Evolutionary conservation across 75 land plant genomes (phyloP).

Genomic region (Cupressus sempervirens): DNA sequence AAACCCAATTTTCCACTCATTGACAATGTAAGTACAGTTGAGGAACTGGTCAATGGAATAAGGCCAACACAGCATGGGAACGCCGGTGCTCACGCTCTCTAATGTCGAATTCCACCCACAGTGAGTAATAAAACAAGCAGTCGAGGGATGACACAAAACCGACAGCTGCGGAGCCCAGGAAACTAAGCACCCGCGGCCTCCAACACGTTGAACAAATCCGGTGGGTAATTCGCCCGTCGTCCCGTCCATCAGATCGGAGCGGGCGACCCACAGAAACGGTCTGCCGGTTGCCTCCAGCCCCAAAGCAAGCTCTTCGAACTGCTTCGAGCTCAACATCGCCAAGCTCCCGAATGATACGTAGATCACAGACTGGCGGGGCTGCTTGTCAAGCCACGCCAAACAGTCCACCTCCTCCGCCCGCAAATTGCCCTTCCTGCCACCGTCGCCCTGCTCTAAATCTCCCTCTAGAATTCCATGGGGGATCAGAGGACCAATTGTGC

Average conservation of each 20-base stretch:
- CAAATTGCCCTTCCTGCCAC: not conserved
- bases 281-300: constrained; percentile 17
- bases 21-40: constrained; percentile 14
- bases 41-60: constrained; percentile 14
- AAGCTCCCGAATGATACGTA: constrained; percentile 43
- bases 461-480: not conserved
- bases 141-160: constrained; percentile 43
- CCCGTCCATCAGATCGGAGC: constrained; percentile 14
- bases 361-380: constrained; percentile 18
- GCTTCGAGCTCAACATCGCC: not conserved
- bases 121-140: constrained; percentile 43
- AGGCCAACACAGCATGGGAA: constrained; percentile 46
- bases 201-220: constrained; percentile 25
- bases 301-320: constrained; percentile 24
- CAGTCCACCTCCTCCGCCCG: constrained; percentile 11
- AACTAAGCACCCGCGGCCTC: constrained; percentile 37
- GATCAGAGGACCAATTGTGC: not conserved
- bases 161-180: constrained; percentile 57
- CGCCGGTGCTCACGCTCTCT: constrained; percentile 30
- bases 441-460: not conserved
- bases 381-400: constrained; percentile 32
- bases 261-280: constrained; percentile 30
- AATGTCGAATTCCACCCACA: constrained; percentile 54
- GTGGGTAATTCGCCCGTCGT: constrained; percentile 21
- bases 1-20: constrained; percentile 23